A percentile compares a stretch with the other conserved stretches of the same genome.
These are phyloP conservation scores for Cordyceps cateniannulata DNA, from an alignment of 2,329 filamentous ascomycete species.

Conservation along the genomic window DNA sequence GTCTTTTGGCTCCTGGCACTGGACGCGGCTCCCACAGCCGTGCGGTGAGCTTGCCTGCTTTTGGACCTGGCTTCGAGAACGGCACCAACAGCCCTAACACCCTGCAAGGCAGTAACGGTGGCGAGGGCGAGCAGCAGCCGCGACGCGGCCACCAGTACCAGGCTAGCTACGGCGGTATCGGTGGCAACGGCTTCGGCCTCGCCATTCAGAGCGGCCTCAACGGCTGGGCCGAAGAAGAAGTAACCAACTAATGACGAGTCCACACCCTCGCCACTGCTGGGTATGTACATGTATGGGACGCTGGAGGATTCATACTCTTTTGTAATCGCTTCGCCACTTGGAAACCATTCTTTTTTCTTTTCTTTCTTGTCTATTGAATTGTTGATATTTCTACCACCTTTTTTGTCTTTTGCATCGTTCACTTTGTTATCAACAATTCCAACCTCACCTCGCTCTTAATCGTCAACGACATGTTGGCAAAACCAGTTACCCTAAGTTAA, in stretches of 20 bases:
- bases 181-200: conserved; percentile 48
- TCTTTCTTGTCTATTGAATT: conserved; percentile 13
- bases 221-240: conserved; percentile 63
- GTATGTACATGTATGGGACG: neutral
- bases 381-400: neutral
- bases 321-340: conserved; percentile 17
- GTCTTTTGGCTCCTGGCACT: conserved; percentile 67
- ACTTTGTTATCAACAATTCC: conserved; percentile 8
- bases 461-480: neutral
- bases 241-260: conserved; percentile 43
- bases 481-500: conserved; percentile 21
- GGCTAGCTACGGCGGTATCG: conserved; percentile 54
- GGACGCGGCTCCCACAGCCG: conserved; percentile 61
- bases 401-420: neutral
- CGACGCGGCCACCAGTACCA: conserved; percentile 62
- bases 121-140: conserved; percentile 39
- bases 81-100: conserved; percentile 47
- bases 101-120: conserved; percentile 36
- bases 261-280: conserved; percentile 13
- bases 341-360: conserved; percentile 11
- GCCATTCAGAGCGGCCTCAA: conserved; percentile 59
- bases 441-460: conserved; percentile 7
- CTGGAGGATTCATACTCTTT: conserved; percentile 15
- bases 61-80: conserved; percentile 58
- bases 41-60: conserved; percentile 78